phyloP scores from a whole-genome alignment of 2,329 filamentous ascomycete genomes.

The Xylaria sp. region DNA sequence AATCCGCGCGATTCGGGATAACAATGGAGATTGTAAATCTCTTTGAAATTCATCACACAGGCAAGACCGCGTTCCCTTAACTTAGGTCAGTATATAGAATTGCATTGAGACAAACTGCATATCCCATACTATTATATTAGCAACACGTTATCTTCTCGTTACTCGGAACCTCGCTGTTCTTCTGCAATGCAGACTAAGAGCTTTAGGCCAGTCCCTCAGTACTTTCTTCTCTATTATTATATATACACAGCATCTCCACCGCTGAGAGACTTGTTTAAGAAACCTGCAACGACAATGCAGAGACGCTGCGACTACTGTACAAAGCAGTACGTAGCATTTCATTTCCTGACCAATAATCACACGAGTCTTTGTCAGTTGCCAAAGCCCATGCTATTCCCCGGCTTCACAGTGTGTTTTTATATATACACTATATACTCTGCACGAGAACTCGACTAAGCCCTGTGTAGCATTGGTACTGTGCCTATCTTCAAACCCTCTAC shows the following conservation, averaged over 20 bases:
- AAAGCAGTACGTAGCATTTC: conserved; percentile 16
- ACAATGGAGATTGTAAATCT: conserved; percentile 25
- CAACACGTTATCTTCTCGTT: background rate
- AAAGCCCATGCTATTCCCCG: background rate
- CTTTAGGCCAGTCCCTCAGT: background rate
- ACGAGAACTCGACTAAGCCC: background rate
- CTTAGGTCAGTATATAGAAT: background rate
- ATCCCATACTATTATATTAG: conserved; percentile 14
- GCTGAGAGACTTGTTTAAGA: conserved; percentile 1
- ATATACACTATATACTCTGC: background rate
- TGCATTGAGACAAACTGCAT: conserved; percentile 5
- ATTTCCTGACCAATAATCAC: conserved; percentile 10
- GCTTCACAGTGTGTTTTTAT: conserved; percentile 1
- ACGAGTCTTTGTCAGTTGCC: background rate
- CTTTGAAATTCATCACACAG: conserved; percentile 32
- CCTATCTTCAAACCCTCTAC: background rate
- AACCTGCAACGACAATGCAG: conserved; percentile 9
- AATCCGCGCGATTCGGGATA: conserved; percentile 15
- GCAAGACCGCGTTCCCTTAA: conserved; percentile 6
- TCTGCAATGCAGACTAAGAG: background rate
- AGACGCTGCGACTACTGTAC: conserved; percentile 4
- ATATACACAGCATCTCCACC: conserved; percentile 5
- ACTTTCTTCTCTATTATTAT: background rate
- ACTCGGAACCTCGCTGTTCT: background rate
- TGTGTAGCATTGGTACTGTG: conserved; percentile 18